A percentile compares a stretch with the other conserved stretches of the same genome.
Conservation (phyloP, 2,329 filamentous ascomycete species). For the Drechslerella dactyloides region DNA sequence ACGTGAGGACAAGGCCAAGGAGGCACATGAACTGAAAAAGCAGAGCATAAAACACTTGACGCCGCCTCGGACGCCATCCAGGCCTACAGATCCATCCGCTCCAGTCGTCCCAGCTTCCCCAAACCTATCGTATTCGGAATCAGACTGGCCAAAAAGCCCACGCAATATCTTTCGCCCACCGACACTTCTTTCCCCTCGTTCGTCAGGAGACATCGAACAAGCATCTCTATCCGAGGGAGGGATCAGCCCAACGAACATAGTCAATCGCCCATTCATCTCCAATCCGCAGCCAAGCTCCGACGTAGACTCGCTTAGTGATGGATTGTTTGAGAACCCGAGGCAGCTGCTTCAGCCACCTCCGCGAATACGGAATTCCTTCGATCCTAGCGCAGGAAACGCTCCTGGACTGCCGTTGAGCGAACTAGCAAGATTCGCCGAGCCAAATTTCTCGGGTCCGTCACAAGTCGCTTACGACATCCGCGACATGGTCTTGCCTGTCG, state of each 20-base stretch:
- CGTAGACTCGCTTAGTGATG: background rate
- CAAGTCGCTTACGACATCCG: slow-evolving; percentile 34
- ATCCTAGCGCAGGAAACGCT: slow-evolving; percentile 1
- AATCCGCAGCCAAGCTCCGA: slow-evolving; percentile 8
- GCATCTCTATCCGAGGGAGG: slow-evolving; percentile 12
- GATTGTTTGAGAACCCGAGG: slow-evolving; percentile 46
- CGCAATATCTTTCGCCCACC: slow-evolving; percentile 9
- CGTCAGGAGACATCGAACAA: slow-evolving; percentile 9
- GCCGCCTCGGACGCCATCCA: slow-evolving; percentile 36
- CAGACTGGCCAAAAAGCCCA: slow-evolving; percentile 24
- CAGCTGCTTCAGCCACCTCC: slow-evolving; percentile 7
- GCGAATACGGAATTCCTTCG: slow-evolving; percentile 13
- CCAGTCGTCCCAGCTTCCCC: background rate
- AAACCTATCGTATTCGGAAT: slow-evolving; percentile 4
- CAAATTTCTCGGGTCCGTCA: slow-evolving; percentile 29
- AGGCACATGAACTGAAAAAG: slow-evolving; percentile 35
- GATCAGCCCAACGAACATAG: slow-evolving; percentile 11
- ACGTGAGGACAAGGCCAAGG: slow-evolving; percentile 29
- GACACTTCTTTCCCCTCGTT: slow-evolving; percentile 11
- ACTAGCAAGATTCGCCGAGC: slow-evolving; percentile 34
- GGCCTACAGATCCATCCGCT: background rate
- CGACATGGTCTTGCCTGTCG: slow-evolving; percentile 44
- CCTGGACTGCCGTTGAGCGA: slow-evolving; percentile 28
- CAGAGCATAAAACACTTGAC: slow-evolving; percentile 39
- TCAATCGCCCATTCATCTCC: slow-evolving; percentile 9